Percentiles rank a stretch among this genome's conserved stretches.
These are phyloP conservation scores for Salix suchowensis DNA, from an alignment of 345 rosid species.

Conservation along the genomic window DNA sequence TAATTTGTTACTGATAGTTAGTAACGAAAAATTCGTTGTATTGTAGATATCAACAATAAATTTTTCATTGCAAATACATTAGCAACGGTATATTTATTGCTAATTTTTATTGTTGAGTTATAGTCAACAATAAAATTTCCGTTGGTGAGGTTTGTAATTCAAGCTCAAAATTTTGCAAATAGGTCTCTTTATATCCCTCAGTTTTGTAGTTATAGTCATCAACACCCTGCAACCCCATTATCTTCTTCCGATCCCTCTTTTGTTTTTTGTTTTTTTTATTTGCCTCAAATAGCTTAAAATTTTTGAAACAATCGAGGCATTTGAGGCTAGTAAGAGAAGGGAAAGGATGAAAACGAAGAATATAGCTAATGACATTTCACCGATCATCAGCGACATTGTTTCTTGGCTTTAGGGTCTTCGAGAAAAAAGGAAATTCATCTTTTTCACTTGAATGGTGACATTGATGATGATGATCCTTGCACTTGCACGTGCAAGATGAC, in stretches of 20 bases:
- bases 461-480: not conserved
- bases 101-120: too few relatives aligned
- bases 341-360: slow-evolving; percentile 14
- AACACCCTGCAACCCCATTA: too few relatives aligned
- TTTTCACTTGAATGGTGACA: slow-evolving; percentile 19
- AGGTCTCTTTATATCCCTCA: slow-evolving; percentile 36
- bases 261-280: too few relatives aligned
- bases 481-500: not conserved
- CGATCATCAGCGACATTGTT: not conserved
- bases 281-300: not conserved
- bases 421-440: not conserved
- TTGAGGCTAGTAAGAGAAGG: not conserved
- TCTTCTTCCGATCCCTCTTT: too few relatives aligned
- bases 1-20: too few relatives aligned
- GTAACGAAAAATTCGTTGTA: too few relatives aligned
- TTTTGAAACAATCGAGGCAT: not conserved
- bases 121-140: too few relatives aligned
- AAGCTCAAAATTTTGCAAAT: slow-evolving; percentile 32
- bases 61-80: too few relatives aligned
- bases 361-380: slow-evolving; percentile 22
- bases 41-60: too few relatives aligned
- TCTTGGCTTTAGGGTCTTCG: slow-evolving; percentile 8
- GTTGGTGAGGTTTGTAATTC: slow-evolving; percentile 5
- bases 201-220: not conserved
- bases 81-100: too few relatives aligned